These are phyloP conservation scores for Scleroderma bovista DNA, from an alignment of 768 basidiomycete genomes.

Conservation along the genomic window DNA sequence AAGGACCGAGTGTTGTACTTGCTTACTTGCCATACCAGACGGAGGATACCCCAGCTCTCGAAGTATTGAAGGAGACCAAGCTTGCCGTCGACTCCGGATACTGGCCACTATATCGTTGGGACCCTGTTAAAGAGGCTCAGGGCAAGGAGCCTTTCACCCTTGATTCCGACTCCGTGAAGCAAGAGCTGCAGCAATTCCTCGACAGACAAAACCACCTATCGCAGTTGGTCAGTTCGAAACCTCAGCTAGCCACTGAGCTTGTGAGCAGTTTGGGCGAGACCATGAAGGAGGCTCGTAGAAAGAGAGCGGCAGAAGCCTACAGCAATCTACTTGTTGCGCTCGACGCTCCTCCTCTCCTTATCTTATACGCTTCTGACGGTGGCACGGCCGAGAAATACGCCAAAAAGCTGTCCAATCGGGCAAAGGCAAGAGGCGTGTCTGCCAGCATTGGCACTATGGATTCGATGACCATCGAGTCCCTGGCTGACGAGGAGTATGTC, in stretches of 20 bases:
- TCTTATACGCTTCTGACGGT: constrained; percentile 94
- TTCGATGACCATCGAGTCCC: constrained; percentile 67
- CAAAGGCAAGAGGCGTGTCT: constrained; percentile 78
- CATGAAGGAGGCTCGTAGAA: constrained; percentile 77
- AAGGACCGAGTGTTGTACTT: constrained; percentile 87
- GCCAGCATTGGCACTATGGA: constrained; percentile 75
- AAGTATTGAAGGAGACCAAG: constrained; percentile 96
- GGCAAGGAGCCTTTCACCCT: constrained; percentile 86
- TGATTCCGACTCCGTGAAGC: constrained; percentile 91
- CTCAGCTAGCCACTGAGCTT: constrained; percentile 75
- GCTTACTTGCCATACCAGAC: constrained; percentile 88
- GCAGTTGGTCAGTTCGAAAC: constrained; percentile 79
- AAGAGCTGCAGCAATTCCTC: constrained; percentile 88
- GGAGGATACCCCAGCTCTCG: constrained; percentile 74
- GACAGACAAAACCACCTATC: constrained; percentile 96
- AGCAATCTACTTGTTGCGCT: constrained; percentile 76
- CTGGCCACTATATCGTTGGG: constrained; percentile 98
- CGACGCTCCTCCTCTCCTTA: constrained; percentile 81
- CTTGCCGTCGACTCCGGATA: constrained; percentile 93
- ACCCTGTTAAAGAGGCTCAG: constrained; percentile 73
- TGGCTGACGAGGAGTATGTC: constrained; percentile 71
- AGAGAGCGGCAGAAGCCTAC: constrained; percentile 78
- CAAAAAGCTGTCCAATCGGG: constrained; percentile 78
- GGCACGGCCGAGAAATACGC: constrained; percentile 96
- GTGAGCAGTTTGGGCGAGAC: constrained; percentile 81